These are phyloP conservation scores for Porcisia deanei DNA, from an alignment of 208 protist genomes.

Conservation along the genomic window DNA sequence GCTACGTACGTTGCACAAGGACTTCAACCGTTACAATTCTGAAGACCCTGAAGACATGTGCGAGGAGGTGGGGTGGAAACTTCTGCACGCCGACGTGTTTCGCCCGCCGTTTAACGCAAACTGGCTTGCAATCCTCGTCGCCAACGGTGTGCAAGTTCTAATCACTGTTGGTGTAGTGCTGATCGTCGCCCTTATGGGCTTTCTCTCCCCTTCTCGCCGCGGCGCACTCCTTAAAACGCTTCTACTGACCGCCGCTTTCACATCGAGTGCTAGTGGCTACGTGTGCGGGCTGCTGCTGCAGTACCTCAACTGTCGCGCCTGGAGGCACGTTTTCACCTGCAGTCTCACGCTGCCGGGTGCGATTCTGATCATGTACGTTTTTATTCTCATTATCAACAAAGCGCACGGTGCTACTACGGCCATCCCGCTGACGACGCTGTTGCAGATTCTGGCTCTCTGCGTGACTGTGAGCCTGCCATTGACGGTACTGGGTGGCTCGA, in stretches of 20 bases:
- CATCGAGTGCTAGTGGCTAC: conserved; percentile 92
- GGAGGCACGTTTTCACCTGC: conserved; percentile 91
- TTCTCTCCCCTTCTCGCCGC: conserved; percentile 95
- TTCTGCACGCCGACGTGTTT: conserved; percentile 98
- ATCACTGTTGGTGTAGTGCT: conserved; percentile 79
- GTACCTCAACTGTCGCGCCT: conserved; percentile 88
- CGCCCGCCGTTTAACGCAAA: conserved; percentile 84
- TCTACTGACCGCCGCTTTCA: conserved; percentile 76
- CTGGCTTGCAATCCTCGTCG: conserved; percentile 90
- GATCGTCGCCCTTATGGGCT: conserved; percentile 94
- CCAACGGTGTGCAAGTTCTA: conserved; percentile 95
- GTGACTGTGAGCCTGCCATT: conserved; percentile 95
- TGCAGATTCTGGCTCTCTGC: conserved; percentile 81
- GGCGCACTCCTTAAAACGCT: conserved; percentile 91
- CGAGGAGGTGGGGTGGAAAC: conserved; percentile 96
- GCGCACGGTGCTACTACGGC: conserved; percentile 56
- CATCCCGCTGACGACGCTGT: conserved; percentile 60
- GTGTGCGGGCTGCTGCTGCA: conserved; percentile 91
- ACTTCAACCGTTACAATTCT: conserved; percentile 95
- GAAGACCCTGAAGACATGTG: conserved; percentile 61
- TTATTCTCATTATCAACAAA: conserved; percentile 70
- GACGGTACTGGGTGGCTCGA: conserved; percentile 94
- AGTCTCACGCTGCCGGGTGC: conserved; percentile 64
- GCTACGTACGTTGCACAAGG: conserved; percentile 94
- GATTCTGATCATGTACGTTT: conserved; percentile 62